Base-by-base conservation (phyloP, 805 yeast species). In the Yarrowia divulgata region DNA sequence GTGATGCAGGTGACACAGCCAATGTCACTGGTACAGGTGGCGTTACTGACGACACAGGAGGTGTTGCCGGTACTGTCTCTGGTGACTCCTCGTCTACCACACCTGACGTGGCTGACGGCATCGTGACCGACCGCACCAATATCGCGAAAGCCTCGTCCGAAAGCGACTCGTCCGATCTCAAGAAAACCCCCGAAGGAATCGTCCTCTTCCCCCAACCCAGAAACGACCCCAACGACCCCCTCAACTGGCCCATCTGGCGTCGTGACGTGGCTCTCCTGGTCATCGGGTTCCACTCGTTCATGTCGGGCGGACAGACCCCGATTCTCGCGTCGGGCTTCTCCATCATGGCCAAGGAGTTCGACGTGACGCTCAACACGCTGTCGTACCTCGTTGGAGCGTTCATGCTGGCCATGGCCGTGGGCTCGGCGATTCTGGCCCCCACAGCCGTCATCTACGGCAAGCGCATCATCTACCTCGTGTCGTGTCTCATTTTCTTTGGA, bases 221-320 rank as follows among this genome's bases (percentile, higher is more conserved):
- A 46, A 85, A 86, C 72, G 79, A 84, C 71, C 88, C 88, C 5
- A 86, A 87, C 73, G 90, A 87, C 71, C 90, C 90, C 1, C 78
- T 87, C 49, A 87, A 87, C 73, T 86, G 90, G 90, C 88, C 90
- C 0, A 73, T 81, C 8, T 85, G 88, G 86, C 79, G 85, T 49
- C 79, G 88, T 37, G 90, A 87, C 71, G 70, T 85, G 58, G 85
- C 88, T 8, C 77, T 87, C 49, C 72, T 81, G 12, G 83, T 83
- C 18, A 81, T 87, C 42, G 89, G 89, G 6, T 81, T 85, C 72
- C 88, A 84, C 71, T 84, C 86, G 13, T 84, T 87, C 72, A 77
- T 87, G 12, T 86, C 87, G 5, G 90, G 90, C 39, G 90, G 90
- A 40, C 87, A 85, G 76, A 82, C 88, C 3, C 86, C 90, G 3